phyloP scores from a whole-genome alignment of 1,284 basidiomycete species.

The Flammula alnicola region DNA sequence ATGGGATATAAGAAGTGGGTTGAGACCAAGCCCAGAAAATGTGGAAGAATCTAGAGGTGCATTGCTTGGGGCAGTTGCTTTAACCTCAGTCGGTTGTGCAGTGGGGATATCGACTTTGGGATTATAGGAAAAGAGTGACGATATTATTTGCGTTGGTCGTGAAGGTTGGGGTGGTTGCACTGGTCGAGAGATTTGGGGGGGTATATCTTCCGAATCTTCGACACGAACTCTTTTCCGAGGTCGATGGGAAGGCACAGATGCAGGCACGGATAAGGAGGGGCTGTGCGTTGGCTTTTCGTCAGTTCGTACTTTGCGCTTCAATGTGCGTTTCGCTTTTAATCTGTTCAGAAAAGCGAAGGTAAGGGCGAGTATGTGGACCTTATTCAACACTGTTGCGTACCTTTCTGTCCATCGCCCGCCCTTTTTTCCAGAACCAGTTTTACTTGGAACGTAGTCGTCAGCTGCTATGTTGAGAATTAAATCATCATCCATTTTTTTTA shows the following conservation, averaged over 20 bases:
- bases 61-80: slow-evolving; percentile 70
- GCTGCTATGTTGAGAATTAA: slow-evolving; percentile 69
- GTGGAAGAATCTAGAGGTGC: slow-evolving; percentile 82
- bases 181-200: slow-evolving; percentile 18
- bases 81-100: slow-evolving; percentile 27
- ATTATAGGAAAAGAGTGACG: slow-evolving; percentile 89
- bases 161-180: slow-evolving; percentile 29
- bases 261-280: slow-evolving; percentile 12
- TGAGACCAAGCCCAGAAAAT: slow-evolving; percentile 78
- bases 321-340: slow-evolving; percentile 69
- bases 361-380: slow-evolving; percentile 5
- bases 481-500: slow-evolving; percentile 67
- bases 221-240: slow-evolving; percentile 44
- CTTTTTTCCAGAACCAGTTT: slow-evolving; percentile 49
- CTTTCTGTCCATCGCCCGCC: slow-evolving; percentile 87
- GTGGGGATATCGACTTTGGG: slow-evolving; percentile 60
- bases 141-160: slow-evolving; percentile 77
- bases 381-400: slow-evolving; percentile 44
- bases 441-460: slow-evolving; percentile 40
- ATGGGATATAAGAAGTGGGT: slow-evolving; percentile 83
- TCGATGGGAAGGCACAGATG: slow-evolving; percentile 37
- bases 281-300: slow-evolving; percentile 30
- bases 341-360: slow-evolving; percentile 42
- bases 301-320: slow-evolving; percentile 60
- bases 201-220: slow-evolving; percentile 23